These are phyloP conservation scores for Macrocybe sp. DNA, from an alignment of 1,284 basidiomycete genomes.

Conservation along the genomic window DNA sequence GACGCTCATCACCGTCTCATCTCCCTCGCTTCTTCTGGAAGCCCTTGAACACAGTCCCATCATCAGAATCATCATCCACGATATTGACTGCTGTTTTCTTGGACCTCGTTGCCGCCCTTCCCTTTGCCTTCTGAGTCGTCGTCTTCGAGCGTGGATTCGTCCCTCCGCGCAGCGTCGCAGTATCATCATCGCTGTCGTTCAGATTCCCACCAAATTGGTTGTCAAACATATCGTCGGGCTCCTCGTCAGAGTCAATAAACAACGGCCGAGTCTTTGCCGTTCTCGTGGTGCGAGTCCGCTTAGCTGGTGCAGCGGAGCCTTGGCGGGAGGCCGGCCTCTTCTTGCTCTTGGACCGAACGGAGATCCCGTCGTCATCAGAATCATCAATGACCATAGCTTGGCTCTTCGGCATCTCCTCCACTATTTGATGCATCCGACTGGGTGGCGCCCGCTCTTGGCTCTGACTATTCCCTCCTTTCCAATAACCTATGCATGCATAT, in stretches of 20 bases:
- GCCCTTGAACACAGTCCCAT: slow-evolving; percentile 62
- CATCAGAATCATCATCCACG: slow-evolving; percentile 65
- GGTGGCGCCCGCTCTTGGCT: no score
- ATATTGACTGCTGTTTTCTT: slow-evolving; percentile 36
- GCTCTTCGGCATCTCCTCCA: slow-evolving; percentile 4
- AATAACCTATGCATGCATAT: neutral
- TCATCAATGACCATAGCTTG: slow-evolving; percentile 22
- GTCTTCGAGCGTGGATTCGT: slow-evolving; percentile 8
- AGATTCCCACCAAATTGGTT: slow-evolving; percentile 12
- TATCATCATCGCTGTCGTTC: slow-evolving; percentile 20
- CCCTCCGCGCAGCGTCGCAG: slow-evolving; percentile 25
- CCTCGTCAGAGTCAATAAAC: slow-evolving; percentile 40
- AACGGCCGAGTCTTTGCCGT: slow-evolving; percentile 26
- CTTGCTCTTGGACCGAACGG: slow-evolving; percentile 9
- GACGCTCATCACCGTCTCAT: neutral
- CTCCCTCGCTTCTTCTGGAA: slow-evolving; percentile 37
- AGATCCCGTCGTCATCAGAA: slow-evolving; percentile 30
- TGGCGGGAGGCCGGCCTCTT: slow-evolving; percentile 22
- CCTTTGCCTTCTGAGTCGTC: slow-evolving; percentile 10
- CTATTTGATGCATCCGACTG: no score
- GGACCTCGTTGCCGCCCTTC: slow-evolving; percentile 16
- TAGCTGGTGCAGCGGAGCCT: slow-evolving; percentile 18
- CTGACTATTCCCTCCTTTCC: neutral
- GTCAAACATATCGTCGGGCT: slow-evolving; percentile 13
- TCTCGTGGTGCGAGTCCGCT: slow-evolving; percentile 13